Percentiles rank a stretch among this genome's conserved stretches.
phyloP scores from a whole-genome alignment of 345 rosid species.

The Linum usitatissimum region DNA sequence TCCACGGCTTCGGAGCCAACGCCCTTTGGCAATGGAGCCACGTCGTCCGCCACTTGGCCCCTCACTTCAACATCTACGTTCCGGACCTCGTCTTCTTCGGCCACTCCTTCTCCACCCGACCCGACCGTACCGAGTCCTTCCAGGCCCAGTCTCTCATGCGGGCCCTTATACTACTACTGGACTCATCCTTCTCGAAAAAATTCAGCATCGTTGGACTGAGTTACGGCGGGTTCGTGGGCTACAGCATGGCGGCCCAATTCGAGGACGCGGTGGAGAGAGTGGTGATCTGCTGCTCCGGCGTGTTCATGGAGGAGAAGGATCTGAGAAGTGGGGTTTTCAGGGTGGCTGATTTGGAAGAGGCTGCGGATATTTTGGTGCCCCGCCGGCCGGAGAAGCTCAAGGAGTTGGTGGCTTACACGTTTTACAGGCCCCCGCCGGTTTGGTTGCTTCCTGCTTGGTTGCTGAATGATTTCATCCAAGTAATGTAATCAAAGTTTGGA shows the following conservation, averaged over 20 bases:
- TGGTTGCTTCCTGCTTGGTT: slow-evolving; percentile 41
- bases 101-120: slow-evolving; percentile 53
- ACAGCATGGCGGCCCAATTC: slow-evolving; percentile 58
- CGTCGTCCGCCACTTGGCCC: slow-evolving; percentile 28
- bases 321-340: slow-evolving; percentile 45
- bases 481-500: not conserved
- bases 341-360: slow-evolving; percentile 64
- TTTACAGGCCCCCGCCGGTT: slow-evolving; percentile 34
- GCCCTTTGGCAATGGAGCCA: slow-evolving; percentile 81
- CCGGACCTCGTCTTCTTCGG: slow-evolving; percentile 78
- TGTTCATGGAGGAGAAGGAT: slow-evolving; percentile 77
- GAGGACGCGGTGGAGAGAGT: slow-evolving; percentile 51
- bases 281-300: slow-evolving; percentile 62
- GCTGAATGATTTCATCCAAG: slow-evolving; percentile 47
- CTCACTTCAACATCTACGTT: slow-evolving; percentile 51
- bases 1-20: slow-evolving; percentile 72
- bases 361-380: slow-evolving; percentile 53
- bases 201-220: slow-evolving; percentile 65
- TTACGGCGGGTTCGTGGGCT: slow-evolving; percentile 78
- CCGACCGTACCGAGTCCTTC: slow-evolving; percentile 61
- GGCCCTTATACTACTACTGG: slow-evolving; percentile 34
- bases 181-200: slow-evolving; percentile 24
- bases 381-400: slow-evolving; percentile 42
- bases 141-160: slow-evolving; percentile 67
- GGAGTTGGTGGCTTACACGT: slow-evolving; percentile 41